These are phyloP conservation scores for Fragilaria radians DNA, from an alignment of 108 stramenopile genomes.

Conservation along the genomic window DNA sequence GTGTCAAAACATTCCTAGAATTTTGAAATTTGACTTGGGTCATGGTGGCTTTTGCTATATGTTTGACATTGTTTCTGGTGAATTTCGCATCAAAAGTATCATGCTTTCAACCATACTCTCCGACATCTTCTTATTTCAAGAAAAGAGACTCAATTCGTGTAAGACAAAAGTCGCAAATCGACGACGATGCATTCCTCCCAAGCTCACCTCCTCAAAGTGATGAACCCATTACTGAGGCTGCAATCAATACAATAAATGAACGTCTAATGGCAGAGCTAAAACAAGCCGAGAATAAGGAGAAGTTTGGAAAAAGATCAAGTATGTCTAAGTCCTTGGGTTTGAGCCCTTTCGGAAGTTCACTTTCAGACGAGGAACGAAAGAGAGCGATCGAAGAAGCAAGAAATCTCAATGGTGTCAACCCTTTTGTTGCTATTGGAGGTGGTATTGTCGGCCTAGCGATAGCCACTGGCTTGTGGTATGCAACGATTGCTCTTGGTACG, in stretches of 20 bases:
- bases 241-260: slow-evolving; percentile 70
- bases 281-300: slow-evolving; percentile 49
- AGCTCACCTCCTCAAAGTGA: too few species aligned
- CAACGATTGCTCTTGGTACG: slow-evolving; percentile 41
- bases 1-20: too few species aligned
- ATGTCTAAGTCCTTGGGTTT: slow-evolving; percentile 25
- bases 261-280: slow-evolving; percentile 68
- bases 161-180: too few species aligned
- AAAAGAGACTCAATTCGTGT: too few species aligned
- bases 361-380: slow-evolving; percentile 59
- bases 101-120: too few species aligned
- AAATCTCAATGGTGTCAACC: slow-evolving; percentile 82
- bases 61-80: too few species aligned
- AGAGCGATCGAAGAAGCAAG: slow-evolving; percentile 55
- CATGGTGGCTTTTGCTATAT: too few species aligned
- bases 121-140: too few species aligned
- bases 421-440: slow-evolving; percentile 53
- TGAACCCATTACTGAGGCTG: slow-evolving; percentile 25
- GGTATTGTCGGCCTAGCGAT: slow-evolving; percentile 56
- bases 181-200: too few species aligned
- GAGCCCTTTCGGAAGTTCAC: slow-evolving; percentile 37
- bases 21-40: too few species aligned
- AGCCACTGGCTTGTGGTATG: slow-evolving; percentile 52
- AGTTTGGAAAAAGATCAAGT: slow-evolving; percentile 25
- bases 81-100: too few species aligned